Evolutionary conservation across 208 protist species (phyloP), one percentile per base, ranked within the genome.

Genomic region (Leishmania braziliensis): DNA sequence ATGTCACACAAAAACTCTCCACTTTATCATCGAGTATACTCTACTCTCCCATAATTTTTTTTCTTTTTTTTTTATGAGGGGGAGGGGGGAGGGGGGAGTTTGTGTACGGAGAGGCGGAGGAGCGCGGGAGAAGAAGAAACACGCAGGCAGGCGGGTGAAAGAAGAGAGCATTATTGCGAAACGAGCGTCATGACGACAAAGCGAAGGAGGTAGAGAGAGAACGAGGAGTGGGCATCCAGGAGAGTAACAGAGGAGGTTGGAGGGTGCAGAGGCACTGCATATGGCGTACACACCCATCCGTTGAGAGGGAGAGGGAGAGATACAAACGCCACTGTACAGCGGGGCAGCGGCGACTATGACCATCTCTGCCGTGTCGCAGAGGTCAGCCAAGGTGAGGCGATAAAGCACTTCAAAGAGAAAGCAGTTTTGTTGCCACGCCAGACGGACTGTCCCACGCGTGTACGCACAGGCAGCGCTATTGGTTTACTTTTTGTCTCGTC

Each of bases 261-360:
- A n/a, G 62, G 75, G n/a, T 50, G 18, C 23, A 33, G 43, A 8
- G 71, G 36, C 5, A 60, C 5, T n/a, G 29, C n/a, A 33, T 29
- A 60, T 2, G 26, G 39, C 5, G 71, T 33, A 10, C 43, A 75
- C 65, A 80, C 51, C 36, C 36, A 39, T 39, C 36, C 36, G 36
- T 39, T 39, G 70, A 84, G 66, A 75, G 66, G 36, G 75, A 79
- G 54, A 36, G 36, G 63, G 43, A 58, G 63, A 75, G 36, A 50
- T 39, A 29, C 36, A 23, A 33, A 43, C 39, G 33, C 16, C n/a
- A 26, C 68, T 72, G 5, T 5, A 43, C 39, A 12, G 9, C 1
- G 46, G 51, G 68, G 26, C 68, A 0, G 12, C 26, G 43, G 43
- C 68, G 5, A 16, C 46, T 23, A 14, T 48, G 23, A 2, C 23